phyloP scores from a whole-genome alignment of 768 basidiomycete genomes.

The Termitomyces heimii region DNA sequence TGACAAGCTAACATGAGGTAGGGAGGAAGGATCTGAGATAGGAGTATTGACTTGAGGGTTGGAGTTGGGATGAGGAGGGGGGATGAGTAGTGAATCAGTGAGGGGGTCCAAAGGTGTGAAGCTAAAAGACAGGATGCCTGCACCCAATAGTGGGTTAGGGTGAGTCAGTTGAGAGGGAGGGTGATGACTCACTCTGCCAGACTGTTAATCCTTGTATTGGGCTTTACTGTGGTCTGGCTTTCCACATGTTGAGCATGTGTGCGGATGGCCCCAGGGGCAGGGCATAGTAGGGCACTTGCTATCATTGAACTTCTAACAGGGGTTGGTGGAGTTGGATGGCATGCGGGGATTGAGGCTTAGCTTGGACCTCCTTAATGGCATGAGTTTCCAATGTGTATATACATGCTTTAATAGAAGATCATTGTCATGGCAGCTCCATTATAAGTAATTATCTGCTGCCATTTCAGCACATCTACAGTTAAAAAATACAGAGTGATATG shows the following conservation, averaged over 20 bases:
- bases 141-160: not conserved
- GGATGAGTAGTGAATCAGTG: too few species aligned
- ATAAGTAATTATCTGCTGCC: not conserved
- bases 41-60: too few species aligned
- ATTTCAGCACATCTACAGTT: not conserved
- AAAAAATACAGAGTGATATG: not conserved
- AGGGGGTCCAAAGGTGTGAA: too few species aligned
- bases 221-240: not conserved
- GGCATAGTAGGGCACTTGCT: not conserved
- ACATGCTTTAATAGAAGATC: not conserved
- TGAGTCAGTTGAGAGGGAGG: not conserved
- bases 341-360: rapidly evolving
- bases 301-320: not conserved
- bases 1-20: too few species aligned
- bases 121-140: too few species aligned
- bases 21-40: too few species aligned
- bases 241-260: not conserved
- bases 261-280: not conserved
- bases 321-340: not conserved
- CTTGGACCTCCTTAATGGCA: not conserved
- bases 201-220: not conserved
- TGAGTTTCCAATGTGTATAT: not conserved
- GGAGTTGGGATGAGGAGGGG: too few species aligned
- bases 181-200: not conserved
- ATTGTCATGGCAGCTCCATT: not conserved